A percentile compares a stretch with the other conserved stretches of the same genome.
Evolutionary conservation across 1,284 basidiomycete genomes (phyloP).

Genomic region (Dichomitus squalens): DNA sequence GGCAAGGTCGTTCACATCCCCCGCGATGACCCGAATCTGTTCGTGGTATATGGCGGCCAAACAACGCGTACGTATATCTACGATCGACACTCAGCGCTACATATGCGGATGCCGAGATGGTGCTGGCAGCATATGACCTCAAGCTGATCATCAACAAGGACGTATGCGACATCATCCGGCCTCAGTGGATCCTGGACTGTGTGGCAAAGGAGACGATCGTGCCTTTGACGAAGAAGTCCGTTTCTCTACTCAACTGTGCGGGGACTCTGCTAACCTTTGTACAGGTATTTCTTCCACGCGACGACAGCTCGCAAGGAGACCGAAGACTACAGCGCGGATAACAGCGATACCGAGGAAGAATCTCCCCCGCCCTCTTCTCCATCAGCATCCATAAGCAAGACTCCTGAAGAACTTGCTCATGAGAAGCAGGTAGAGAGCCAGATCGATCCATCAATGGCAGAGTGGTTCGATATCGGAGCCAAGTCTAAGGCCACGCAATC

Average conservation of each 20-base stretch:
- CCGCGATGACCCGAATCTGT: conserved; percentile 47
- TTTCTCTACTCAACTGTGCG: neutral
- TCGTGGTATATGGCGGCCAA: conserved; percentile 68
- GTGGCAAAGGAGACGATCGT: conserved; percentile 55
- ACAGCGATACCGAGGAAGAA: conserved; percentile 32
- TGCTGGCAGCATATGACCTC: conserved; percentile 61
- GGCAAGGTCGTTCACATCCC: conserved; percentile 73
- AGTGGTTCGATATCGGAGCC: conserved; percentile 63
- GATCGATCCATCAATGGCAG: conserved; percentile 49
- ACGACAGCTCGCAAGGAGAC: conserved; percentile 41
- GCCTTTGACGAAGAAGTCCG: conserved; percentile 71
- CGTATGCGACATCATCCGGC: conserved; percentile 70
- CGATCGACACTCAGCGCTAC: neutral
- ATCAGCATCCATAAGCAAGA: conserved; percentile 2
- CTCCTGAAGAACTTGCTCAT: conserved; percentile 24
- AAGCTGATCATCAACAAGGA: conserved; percentile 67
- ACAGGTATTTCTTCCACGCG: conserved; percentile 77
- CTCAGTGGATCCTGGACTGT: conserved; percentile 83
- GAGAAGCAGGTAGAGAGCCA: conserved; percentile 29
- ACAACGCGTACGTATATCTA: conserved; percentile 54
- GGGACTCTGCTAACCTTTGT: neutral
- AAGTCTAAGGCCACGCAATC: conserved; percentile 21
- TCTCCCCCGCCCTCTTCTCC: conserved; percentile 11
- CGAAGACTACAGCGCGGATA: conserved; percentile 35
- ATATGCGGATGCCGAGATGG: neutral